Percentiles rank a stretch among this genome's conserved stretches.
Conservation (phyloP, 1,284 basidiomycete species). For the Boletus calvinii region DNA sequence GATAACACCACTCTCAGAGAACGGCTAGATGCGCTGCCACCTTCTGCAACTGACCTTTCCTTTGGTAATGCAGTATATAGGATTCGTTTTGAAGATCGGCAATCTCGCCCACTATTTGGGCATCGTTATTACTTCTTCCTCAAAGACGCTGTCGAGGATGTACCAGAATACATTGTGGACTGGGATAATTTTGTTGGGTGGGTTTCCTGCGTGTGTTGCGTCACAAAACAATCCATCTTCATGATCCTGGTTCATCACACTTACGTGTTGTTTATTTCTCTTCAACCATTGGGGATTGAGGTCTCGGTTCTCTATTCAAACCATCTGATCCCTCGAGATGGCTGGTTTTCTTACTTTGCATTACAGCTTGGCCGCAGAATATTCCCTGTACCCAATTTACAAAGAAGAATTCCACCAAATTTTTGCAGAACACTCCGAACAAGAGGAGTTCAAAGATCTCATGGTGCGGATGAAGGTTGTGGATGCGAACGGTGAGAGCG, state of each 20-base stretch:
- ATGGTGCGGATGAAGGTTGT: conserved; percentile 89
- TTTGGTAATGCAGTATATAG: conserved; percentile 93
- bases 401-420: conserved; percentile 89
- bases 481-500: conserved; percentile 77
- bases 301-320: background rate
- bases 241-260: background rate
- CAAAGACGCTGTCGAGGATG: conserved; percentile 92
- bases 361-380: conserved; percentile 79
- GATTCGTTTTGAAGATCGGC: conserved; percentile 78
- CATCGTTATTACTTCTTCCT: conserved; percentile 95
- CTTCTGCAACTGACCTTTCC: conserved; percentile 57
- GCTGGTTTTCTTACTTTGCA: conserved; percentile 13
- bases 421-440: conserved; percentile 73
- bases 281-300: background rate
- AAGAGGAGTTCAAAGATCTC: conserved; percentile 75
- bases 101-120: conserved; percentile 71
- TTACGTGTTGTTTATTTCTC: background rate
- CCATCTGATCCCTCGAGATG: background rate
- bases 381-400: conserved; percentile 74
- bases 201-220: conserved; percentile 30
- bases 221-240: background rate
- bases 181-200: conserved; percentile 93
- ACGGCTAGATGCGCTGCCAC: conserved; percentile 65
- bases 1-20: conserved; percentile 44
- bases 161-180: conserved; percentile 94